Percentiles rank a stretch among this genome's conserved stretches.
Conservation (phyloP, 2,329 filamentous ascomycete genomes). For the Alternaria incomplexa region DNA sequence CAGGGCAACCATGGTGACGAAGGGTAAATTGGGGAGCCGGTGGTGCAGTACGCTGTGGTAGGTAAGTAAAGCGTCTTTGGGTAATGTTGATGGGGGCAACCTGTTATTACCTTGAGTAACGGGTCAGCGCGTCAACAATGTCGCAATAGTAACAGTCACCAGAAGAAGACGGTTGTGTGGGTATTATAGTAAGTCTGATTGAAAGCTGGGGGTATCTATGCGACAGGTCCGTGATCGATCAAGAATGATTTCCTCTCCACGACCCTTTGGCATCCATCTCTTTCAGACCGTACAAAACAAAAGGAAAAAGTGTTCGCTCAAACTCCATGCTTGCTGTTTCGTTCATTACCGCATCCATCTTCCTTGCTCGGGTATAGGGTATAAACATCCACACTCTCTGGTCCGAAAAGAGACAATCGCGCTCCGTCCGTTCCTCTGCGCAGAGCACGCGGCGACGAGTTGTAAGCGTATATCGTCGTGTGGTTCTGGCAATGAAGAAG, state of each 20-base stretch:
- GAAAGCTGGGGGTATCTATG: conserved; percentile 33
- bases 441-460: not conserved
- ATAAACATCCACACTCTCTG: conserved; percentile 1
- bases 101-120: not conserved
- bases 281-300: conserved; percentile 5
- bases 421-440: not conserved
- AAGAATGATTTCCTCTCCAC: conserved; percentile 21
- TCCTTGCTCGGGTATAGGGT: not conserved
- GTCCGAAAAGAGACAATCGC: not conserved
- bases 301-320: not conserved
- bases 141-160: not conserved
- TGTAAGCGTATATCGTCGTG: not conserved
- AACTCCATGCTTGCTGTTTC: conserved; percentile 5
- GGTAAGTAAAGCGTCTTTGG: not conserved
- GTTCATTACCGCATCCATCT: conserved; percentile 4
- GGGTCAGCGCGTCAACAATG: not conserved
- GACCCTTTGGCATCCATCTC: conserved; percentile 15
- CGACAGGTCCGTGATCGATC: conserved; percentile 18
- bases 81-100: not conserved
- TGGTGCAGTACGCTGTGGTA: not conserved
- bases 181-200: conserved; percentile 22
- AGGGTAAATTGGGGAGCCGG: not conserved
- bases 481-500: not conserved
- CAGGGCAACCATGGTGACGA: not conserved
- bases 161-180: not conserved